Base-by-base conservation (phyloP, 2,329 filamentous ascomycete genomes). In the Fusarium redolens region DNA sequence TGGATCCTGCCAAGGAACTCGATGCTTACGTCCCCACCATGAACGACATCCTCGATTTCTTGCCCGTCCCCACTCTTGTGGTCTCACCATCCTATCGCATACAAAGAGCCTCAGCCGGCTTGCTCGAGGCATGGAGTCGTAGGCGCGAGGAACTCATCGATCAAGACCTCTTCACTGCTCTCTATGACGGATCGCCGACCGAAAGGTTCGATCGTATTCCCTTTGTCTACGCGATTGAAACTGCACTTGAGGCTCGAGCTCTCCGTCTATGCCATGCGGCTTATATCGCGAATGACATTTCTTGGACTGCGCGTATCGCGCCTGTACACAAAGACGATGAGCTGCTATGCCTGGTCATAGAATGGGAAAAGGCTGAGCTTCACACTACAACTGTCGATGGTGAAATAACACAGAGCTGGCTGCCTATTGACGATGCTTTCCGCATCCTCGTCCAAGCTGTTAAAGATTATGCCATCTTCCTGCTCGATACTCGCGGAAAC, bases 391-490 rank as follows among this genome's bases (percentile, higher is more conserved):
- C 33, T 3, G 25, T 20, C 25, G 38, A 38, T n/a, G 57, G 38
- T 6, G 25, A 33, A 17, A 52, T 62, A 15, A 30, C 17, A 8
- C 44, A 62, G 22, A 62, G 44, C 31, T 64, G 61, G 61, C 22
- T 64, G 4, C 57, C 61, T 12, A 62, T 18, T n/a, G 61, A 64
- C 13, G 61, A 64, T 5, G 57, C 57, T 5, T 64, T 64, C 9
- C 25, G 61, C 4, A 62, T 64, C 30, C 61, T 64, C 3, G 44
- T 64, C 4, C 61, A 64, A 11, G 61, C 61, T 5, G 61, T 64
- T 4, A 64, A 64, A 18, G 61, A 64, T 18, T 64, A 64, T 28
- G 61, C 61, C 5, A 64, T 64, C 25, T 64, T 64, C 31, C 38
- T 64, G 3, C 38, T 64, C 11, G 61, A 64, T 38, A 62, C 61